Evolutionary conservation across 371 early-diverging fungal genomes (phyloP), one percentile per base, ranked within the genome.

Genomic region (Paraphysoderma sedebokerense): DNA sequence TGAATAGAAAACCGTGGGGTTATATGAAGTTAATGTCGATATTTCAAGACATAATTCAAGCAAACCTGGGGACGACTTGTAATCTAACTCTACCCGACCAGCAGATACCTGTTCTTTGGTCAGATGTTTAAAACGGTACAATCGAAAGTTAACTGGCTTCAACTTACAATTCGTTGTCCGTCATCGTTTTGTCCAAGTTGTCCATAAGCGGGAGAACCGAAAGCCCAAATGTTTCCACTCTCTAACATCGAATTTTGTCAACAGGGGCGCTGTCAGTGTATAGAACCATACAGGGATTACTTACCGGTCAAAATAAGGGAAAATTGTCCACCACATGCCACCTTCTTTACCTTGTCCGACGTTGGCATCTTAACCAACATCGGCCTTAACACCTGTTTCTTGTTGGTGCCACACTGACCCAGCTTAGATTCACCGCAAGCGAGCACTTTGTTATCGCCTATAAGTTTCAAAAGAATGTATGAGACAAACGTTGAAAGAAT

Each of bases 151-250:
- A 22, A 3, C 17, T 35, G 11, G 17, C 13, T 6, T 19, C 15
- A 5, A 26, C 2, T 42, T 6, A 29, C 26, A 9, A 4, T 12
- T 17, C 38, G 5, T 31, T 15, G 3, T 29, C 17, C 9, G 19
- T 2, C 19, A 28, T 24, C 11, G 6, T 9, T 46, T 1, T 19
- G 20, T 6, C 40, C 17, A 54, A 60, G 62, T 58, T 67, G 67
- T 3, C 68, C 68, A 39, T 55, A 63, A 45, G 65, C 68, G 32
- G 61, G 68, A 2, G 63, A 63, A 45, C 68, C 68, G 35, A 64
- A 65, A 1, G 66, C 57, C 53, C 52, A 62, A 23, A 65, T 45
- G 30, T 62, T 55, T 6, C 66, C 63, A 38, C 63, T 61, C 15
- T 65, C 67, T 31, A 41, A 47, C 5, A 35, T 9, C 40, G 28